Evolutionary conservation across 1,284 basidiomycete genomes (phyloP), one percentile per base, ranked within the genome.

Genomic region (Neonothopanus nambi): DNA sequence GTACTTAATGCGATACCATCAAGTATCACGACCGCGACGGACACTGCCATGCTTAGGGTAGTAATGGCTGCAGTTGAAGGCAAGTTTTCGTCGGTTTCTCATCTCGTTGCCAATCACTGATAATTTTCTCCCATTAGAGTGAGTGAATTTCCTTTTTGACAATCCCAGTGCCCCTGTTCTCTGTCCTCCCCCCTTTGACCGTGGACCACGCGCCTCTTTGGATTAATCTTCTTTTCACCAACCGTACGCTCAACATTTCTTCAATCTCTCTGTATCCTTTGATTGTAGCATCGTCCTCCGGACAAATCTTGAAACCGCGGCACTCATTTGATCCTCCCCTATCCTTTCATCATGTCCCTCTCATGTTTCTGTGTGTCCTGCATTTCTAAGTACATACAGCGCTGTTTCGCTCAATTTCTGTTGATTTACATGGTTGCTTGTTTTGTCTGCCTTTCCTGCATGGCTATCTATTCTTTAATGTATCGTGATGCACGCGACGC

Each of bases 31-130:
- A 96, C 91, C 36, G 95, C 95, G 17, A 95, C 95, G 41, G 94
- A 98, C 74, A 95, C 93, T 1, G 89, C 81, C n/a, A 80, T 95
- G 76, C 74, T 98, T 56, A 79, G 90, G 64, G 93, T 95, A 26
- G 91, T 97, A 36, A 96, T 98, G 94, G 89, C 89, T 57, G 92
- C 93, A 57, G 92, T 93, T 54, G 89, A 92, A 91, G 89, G 90
- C 89, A 61, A 61, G 83, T 76, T 17, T 23, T 20, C 20, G 42
- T 7, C 9, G 24, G 26, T 24, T 8, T n/a, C 7, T 41, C 13
- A 17, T 50, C 6, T 24, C 26, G 20, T n/a, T 38, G 23, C 15
- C 28, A 8, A n/a, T 18, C 11, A 43, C 28, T 26, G 23, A 20
- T 28, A 43, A 28, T 39, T 12, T 43, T 48, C 37, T 23, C 38